A percentile compares a stretch with the other conserved stretches of the same genome.
Conservation (phyloP, 2,329 filamentous ascomycete genomes). For the Aspergillus fischeri region DNA sequence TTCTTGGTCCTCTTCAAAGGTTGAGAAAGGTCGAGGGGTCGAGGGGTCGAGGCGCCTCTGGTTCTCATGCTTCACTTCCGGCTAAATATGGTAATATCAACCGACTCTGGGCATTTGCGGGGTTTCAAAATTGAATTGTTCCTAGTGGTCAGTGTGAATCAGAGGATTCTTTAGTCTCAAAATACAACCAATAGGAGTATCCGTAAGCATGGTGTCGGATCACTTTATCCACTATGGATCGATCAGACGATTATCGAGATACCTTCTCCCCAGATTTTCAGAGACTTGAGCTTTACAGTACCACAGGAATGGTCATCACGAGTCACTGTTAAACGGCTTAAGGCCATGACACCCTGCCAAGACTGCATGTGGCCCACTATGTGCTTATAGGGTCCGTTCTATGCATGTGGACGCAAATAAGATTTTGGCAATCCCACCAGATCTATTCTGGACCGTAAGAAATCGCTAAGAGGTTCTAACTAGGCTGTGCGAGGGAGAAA, state of each 20-base stretch:
- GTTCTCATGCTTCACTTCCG: neutral
- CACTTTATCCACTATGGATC: slow-evolving; percentile 5
- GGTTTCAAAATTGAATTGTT: too few relatives aligned
- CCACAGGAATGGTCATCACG: slow-evolving; percentile 9
- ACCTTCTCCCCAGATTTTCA: slow-evolving; percentile 10
- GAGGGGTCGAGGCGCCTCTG: neutral
- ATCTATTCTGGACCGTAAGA: slow-evolving; percentile 3
- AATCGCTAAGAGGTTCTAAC: too few relatives aligned
- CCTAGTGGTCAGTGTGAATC: too few relatives aligned
- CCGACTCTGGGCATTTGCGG: too few relatives aligned
- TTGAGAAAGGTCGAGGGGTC: too few relatives aligned
- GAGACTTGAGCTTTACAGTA: too few relatives aligned
- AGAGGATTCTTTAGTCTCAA: too few relatives aligned
- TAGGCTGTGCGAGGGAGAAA: too few relatives aligned
- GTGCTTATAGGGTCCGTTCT: too few relatives aligned
- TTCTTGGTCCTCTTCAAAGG: too few relatives aligned
- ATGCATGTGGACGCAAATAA: neutral
- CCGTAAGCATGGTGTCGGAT: neutral
- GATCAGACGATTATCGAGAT: slow-evolving; percentile 11
- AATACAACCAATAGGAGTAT: neutral
- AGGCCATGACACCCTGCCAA: slow-evolving; percentile 16
- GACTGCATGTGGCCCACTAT: slow-evolving; percentile 7
- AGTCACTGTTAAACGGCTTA: slow-evolving; percentile 13
- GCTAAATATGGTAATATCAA: neutral
- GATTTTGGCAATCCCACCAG: slow-evolving; percentile 13